Base-by-base conservation (phyloP, 139 green algal genomes). In the Medakamo hakoo region DNA sequence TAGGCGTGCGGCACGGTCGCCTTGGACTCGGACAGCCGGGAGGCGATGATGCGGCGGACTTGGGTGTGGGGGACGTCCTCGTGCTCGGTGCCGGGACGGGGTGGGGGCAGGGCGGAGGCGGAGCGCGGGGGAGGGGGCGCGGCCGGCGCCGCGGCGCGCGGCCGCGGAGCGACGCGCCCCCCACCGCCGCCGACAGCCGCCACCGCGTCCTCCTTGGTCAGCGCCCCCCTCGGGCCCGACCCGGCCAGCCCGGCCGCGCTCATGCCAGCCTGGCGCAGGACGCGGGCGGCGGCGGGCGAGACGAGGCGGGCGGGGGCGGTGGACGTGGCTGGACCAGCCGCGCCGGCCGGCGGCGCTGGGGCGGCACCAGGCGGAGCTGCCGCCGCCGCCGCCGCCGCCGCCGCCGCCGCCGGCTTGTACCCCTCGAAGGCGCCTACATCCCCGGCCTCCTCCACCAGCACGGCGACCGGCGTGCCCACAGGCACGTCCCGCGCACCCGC, bases 171-270 rank as follows among this genome's bases (percentile, higher is more conserved):
- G 23, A 31, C 49, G 20, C 58, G 32, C 56, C 66, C 28, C 25
- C 71, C 60, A 23, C 64, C 60, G 23, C 64, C 31, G 9, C 64
- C 30, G 19, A 57, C 30, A 30, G 63, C 52, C 4, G 71, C 75
- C 56, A 95, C 70, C 29, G 95, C 86, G 68, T 97, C 90, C 0
- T 71, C 81, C 75, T 96, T 97, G 4, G 84, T 94, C 55, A 96
- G 61, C 30, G 94, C 89, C 32, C 74, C 73, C 3, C 79, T 69
- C 0, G 86, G 90, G 0, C 90, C 90, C 1, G 82, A 91, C 21
- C 76, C 71, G 4, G 55, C 56, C 16, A 88, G 62, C 14, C 72
- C 71, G 0, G 52, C 55, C 0, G 49, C 26, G 4, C 49, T 57
- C 3, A 93, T 57, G 1, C 76, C 80, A 27, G 75, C 56, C 18